Base-by-base conservation (phyloP, 2,329 filamentous ascomycete genomes). In the Botrytis deweyae region DNA sequence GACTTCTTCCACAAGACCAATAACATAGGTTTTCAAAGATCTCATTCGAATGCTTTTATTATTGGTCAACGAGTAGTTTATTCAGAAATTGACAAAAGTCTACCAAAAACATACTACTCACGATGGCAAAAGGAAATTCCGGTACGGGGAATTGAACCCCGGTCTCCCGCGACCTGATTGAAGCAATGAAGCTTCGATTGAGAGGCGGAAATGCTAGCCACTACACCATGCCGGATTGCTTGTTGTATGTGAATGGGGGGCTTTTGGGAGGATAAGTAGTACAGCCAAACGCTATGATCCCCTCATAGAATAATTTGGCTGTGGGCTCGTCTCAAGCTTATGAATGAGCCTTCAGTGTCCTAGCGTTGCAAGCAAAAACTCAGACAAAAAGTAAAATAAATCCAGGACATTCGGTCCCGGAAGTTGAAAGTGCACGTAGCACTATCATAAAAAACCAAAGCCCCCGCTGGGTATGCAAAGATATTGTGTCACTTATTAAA, bases 221-320 rank as follows among this genome's bases (percentile, higher is more conserved):
- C 46, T 67, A 67, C 65, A 67, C 65, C 65, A 67, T 67, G 65
- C 65, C 65, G 65, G 65, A 67, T 40, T 4, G 10, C 3, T 29
- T n/a, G 10, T 22, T 22, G 9, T 68, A n/a, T 55, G 1, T 3
- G 0, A 7, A 3, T 1, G 1, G 0, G 0, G 0, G 0, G 0
- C 36, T 63, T n/a, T 4, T 40, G 1, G 16, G 8, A 18, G 3
- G 1, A 18, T 10, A n/a, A 4, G 0, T 40, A 63, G 6, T 9
- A 9, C 1, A 42, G 0, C 1, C 1, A 3, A 6, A 1, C 14
- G 22, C 36, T n/a, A 18, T n/a, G 36, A 16, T 42, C 1, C 3
- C 36, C 25, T 18, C 12, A 9, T 40, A 9, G 10, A 18, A 1
- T 52, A 1, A 36, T 36, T 52, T 14, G 14, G 3, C n/a, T 38